Conservation (phyloP, 2,329 filamentous ascomycete genomes). For the Diaporthe velutina region DNA sequence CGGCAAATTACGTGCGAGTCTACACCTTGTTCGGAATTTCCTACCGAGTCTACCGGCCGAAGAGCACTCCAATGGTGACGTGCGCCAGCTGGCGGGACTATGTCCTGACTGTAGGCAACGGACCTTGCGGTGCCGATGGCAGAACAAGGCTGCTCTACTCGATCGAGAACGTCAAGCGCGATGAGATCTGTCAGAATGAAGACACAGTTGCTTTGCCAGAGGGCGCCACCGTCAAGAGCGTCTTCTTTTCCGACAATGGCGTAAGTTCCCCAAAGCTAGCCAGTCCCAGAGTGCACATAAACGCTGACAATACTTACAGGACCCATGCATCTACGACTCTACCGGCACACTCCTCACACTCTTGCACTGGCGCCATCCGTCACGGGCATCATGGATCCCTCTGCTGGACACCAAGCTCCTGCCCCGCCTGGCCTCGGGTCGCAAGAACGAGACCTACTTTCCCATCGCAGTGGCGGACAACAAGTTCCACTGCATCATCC, state of each 20-base stretch:
- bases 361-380: constrained; percentile 89
- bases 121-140: constrained; percentile 84
- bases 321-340: constrained; percentile 96
- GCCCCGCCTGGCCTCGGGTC: constrained; percentile 83
- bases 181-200: constrained; percentile 94
- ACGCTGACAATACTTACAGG: constrained; percentile 59
- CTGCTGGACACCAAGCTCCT: constrained; percentile 90
- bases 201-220: constrained; percentile 89
- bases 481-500: constrained; percentile 98
- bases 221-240: constrained; percentile 78
- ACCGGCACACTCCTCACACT: constrained; percentile 89
- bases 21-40: constrained; percentile 95
- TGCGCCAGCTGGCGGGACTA: constrained; percentile 97
- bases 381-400: constrained; percentile 91
- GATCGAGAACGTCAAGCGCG: constrained; percentile 93
- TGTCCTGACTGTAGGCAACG: constrained; percentile 95
- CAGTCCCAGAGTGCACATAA: neutral
- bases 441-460: constrained; percentile 93
- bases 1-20: constrained; percentile 87
- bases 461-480: constrained; percentile 92
- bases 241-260: constrained; percentile 94
- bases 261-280: constrained; percentile 63
- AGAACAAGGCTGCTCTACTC: constrained; percentile 85
- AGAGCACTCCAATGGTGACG: constrained; percentile 89
- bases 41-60: constrained; percentile 89